Percentiles rank a stretch among this genome's conserved stretches.
phyloP scores from a whole-genome alignment of 2,329 filamentous ascomycete species.

The Elsinoe necatrix region DNA sequence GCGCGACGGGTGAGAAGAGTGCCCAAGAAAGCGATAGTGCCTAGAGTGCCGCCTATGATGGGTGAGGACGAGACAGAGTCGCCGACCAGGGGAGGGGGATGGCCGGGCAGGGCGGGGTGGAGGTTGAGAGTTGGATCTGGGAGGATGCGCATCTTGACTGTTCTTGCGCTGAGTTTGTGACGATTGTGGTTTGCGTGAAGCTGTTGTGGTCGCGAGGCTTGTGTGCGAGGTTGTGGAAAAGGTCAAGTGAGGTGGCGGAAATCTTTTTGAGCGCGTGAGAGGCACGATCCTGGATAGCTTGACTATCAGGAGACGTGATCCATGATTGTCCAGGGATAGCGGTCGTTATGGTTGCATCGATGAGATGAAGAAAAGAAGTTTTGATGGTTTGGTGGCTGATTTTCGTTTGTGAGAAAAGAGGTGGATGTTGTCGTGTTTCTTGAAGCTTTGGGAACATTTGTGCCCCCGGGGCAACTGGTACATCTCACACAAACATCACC shows the following conservation, averaged over 20 bases:
- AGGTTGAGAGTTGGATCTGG: conserved; percentile 17
- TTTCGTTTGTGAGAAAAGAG: no score
- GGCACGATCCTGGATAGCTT: neutral
- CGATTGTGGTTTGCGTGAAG: neutral
- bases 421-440: no score
- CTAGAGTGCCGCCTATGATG: conserved; percentile 14
- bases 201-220: neutral
- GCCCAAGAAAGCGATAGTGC: conserved; percentile 1
- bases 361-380: no score
- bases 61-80: conserved; percentile 4
- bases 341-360: no score
- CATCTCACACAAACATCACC: no score
- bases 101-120: conserved; percentile 17
- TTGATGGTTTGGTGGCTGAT: no score
- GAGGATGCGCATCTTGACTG: conserved; percentile 16
- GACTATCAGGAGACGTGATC: no score
- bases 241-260: neutral
- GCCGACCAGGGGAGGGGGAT: conserved; percentile 12
- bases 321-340: no score
- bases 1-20: conserved; percentile 8
- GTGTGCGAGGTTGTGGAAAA: neutral
- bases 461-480: no score
- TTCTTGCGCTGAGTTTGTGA: neutral
- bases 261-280: neutral
- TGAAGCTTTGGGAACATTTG: no score